Percentiles rank a stretch among this genome's conserved stretches.
Evolutionary conservation across 2,329 filamentous ascomycete genomes (phyloP).

Genomic region (Alternaria infectoria): DNA sequence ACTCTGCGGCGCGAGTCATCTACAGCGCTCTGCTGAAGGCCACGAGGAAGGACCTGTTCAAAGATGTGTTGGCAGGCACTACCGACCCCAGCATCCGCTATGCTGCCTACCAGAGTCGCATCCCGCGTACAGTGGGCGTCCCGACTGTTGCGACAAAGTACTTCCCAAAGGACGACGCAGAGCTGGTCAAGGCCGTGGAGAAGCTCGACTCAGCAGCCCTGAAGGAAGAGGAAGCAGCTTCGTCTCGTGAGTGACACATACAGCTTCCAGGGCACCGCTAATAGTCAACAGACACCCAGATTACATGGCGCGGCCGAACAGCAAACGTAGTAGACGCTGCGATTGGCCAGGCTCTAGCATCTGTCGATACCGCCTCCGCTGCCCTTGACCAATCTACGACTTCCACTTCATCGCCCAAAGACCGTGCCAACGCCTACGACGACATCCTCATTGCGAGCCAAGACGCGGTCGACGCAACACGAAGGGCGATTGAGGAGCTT

Average conservation of each 20-base stretch:
- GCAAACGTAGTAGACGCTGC: slow-evolving; percentile 92
- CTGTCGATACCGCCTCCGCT: slow-evolving; percentile 65
- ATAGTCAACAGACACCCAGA: slow-evolving; percentile 58
- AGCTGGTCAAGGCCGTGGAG: slow-evolving; percentile 71
- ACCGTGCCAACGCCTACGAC: slow-evolving; percentile 87
- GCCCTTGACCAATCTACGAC: slow-evolving; percentile 54
- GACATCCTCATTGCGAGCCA: slow-evolving; percentile 88
- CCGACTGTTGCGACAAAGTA: slow-evolving; percentile 77
- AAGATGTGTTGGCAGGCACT: slow-evolving; percentile 82
- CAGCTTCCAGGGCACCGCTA: slow-evolving; percentile 7
- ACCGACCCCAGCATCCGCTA: slow-evolving; percentile 94
- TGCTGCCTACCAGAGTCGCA: slow-evolving; percentile 88
- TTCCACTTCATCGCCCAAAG: slow-evolving; percentile 59
- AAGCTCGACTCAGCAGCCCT: slow-evolving; percentile 65
- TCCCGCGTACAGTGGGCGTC: slow-evolving; percentile 84
- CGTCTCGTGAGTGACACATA: slow-evolving; percentile 17
- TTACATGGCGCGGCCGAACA: slow-evolving; percentile 84
- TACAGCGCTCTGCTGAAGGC: slow-evolving; percentile 76
- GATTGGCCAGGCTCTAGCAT: slow-evolving; percentile 82
- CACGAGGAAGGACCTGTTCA: slow-evolving; percentile 77
- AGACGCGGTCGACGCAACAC: slow-evolving; percentile 91
- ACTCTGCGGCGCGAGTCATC: slow-evolving; percentile 78
- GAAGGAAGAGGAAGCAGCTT: slow-evolving; percentile 57
- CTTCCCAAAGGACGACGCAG: slow-evolving; percentile 70
- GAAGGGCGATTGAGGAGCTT: slow-evolving; percentile 90